A percentile compares a stretch with the other conserved stretches of the same genome.
These are phyloP conservation scores for Viridothelium virens DNA, from an alignment of 495 filamentous ascomycete genomes.

Conservation along the genomic window DNA sequence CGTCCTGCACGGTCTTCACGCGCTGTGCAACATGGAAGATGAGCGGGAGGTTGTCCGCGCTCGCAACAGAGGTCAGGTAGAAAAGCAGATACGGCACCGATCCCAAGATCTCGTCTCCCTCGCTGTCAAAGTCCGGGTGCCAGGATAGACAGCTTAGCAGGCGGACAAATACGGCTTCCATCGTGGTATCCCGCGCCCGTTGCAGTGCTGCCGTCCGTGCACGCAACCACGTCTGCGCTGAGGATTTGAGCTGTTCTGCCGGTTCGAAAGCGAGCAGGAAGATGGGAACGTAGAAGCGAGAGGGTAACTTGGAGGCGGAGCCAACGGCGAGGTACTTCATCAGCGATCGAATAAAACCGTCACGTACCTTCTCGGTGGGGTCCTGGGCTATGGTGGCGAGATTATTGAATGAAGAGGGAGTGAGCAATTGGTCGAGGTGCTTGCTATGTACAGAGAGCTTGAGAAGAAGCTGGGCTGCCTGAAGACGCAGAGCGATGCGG, in stretches of 20 bases:
- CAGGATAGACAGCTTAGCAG: constrained; percentile 83
- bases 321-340: constrained; percentile 73
- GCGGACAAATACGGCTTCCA: constrained; percentile 80
- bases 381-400: constrained; percentile 78
- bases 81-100: constrained; percentile 81
- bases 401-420: constrained; percentile 64
- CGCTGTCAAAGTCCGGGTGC: constrained; percentile 78
- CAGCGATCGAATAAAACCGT: constrained; percentile 68
- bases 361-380: constrained; percentile 59
- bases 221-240: constrained; percentile 79
- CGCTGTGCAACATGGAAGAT: constrained; percentile 90
- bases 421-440: constrained; percentile 64
- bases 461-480: constrained; percentile 71
- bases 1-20: constrained; percentile 83
- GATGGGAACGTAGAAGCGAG: constrained; percentile 77
- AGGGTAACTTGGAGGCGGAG: constrained; percentile 45
- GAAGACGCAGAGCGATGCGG: constrained; percentile 66
- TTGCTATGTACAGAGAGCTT: constrained; percentile 70
- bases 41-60: constrained; percentile 73
- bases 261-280: constrained; percentile 92
- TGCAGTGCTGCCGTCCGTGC: constrained; percentile 54
- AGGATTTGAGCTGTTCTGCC: constrained; percentile 53
- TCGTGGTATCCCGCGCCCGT: constrained; percentile 48
- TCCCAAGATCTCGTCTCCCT: constrained; percentile 60
- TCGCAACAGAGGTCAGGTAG: constrained; percentile 76